Conservation (phyloP, 2,329 filamentous ascomycete genomes). For the Pseudocercospora fijiensis region DNA sequence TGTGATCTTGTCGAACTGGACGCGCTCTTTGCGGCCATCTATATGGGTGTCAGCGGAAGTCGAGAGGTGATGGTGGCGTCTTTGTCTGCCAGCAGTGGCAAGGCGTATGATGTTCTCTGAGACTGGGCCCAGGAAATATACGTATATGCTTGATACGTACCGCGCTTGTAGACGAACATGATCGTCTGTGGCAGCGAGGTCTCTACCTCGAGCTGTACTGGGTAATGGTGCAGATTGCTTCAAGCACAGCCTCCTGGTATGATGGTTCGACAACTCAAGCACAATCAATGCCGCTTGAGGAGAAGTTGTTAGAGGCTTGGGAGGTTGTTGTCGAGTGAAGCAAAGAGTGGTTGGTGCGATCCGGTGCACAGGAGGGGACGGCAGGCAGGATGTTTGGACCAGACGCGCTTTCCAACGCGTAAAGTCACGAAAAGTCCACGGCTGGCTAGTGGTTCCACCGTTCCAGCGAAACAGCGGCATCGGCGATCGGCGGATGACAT, state of each 20-base stretch:
- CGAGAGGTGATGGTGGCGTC: slow-evolving; percentile 7
- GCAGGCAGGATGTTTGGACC: slow-evolving; percentile 5
- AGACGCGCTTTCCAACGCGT: background rate
- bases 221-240: slow-evolving; percentile 14
- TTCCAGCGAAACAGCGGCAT: background rate
- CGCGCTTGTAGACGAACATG: slow-evolving; percentile 65
- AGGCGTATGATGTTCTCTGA: background rate
- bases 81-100: slow-evolving; percentile 20
- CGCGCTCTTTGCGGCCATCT: slow-evolving; percentile 99
- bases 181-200: slow-evolving; percentile 36
- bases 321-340: slow-evolving; percentile 22
- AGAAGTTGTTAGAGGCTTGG: slow-evolving; percentile 1
- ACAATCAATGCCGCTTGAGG: slow-evolving; percentile 22
- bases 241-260: slow-evolving; percentile 14
- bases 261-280: slow-evolving; percentile 20
- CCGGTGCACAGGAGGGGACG: background rate
- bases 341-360: slow-evolving; percentile 14
- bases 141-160: slow-evolving; percentile 41
- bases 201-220: slow-evolving; percentile 24
- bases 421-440: background rate
- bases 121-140: background rate
- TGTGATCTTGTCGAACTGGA: slow-evolving; percentile 99
- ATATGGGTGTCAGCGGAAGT: slow-evolving; percentile 27
- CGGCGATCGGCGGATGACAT: background rate
- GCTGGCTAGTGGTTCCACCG: background rate